Conservation (phyloP, 75 land plant species). For the Chamaecyparis obtusa region DNA sequence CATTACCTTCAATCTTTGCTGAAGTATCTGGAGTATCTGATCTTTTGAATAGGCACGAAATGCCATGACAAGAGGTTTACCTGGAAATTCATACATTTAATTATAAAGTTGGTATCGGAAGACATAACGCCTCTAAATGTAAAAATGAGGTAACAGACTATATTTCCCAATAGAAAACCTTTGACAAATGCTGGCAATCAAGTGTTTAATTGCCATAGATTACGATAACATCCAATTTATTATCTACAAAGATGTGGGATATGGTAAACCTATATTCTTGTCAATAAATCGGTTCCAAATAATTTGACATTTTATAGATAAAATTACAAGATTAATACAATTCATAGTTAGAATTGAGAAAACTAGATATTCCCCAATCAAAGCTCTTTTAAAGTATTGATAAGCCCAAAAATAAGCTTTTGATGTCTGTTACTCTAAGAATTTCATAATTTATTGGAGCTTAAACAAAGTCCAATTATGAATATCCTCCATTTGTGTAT, state of each 20-base stretch:
- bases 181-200: too few relatives aligned
- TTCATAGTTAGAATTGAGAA: background rate
- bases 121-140: background rate
- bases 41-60: slow-evolving; percentile 91
- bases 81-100: slow-evolving; percentile 29
- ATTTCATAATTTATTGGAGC: background rate
- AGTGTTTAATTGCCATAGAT: background rate
- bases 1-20: slow-evolving; percentile 72
- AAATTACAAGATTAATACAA: background rate
- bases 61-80: slow-evolving; percentile 76
- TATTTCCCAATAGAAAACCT: too few relatives aligned
- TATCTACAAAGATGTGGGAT: background rate
- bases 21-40: slow-evolving; percentile 77
- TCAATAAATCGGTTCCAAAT: background rate
- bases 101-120: background rate
- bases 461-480: background rate
- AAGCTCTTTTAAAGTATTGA: background rate
- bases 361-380: background rate
- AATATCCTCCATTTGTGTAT: background rate
- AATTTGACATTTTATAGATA: background rate
- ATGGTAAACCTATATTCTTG: background rate
- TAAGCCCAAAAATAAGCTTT: background rate
- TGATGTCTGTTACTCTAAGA: background rate
- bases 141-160: background rate
- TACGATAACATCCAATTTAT: background rate